Percentiles rank a stretch among this genome's conserved stretches.
These are phyloP conservation scores for Cardiospermum halicacabum DNA, from an alignment of 345 rosid genomes.

Conservation along the genomic window DNA sequence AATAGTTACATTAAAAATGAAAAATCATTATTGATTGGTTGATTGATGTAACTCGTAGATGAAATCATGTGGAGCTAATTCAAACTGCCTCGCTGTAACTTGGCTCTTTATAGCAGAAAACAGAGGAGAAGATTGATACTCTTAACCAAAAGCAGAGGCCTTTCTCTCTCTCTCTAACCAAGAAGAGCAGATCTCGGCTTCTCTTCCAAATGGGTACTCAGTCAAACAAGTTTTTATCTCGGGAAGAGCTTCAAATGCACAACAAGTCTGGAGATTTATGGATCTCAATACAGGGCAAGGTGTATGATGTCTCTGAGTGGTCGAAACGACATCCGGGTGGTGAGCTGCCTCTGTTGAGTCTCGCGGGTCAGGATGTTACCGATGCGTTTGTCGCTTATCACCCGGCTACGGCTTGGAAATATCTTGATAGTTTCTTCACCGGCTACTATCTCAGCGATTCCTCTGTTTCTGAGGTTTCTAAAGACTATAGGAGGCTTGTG, in stretches of 20 bases:
- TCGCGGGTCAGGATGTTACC: slow-evolving; percentile 51
- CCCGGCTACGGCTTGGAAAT: slow-evolving; percentile 41
- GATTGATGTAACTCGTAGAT: no score
- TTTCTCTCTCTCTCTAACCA: not conserved
- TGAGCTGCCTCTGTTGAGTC: slow-evolving; percentile 30
- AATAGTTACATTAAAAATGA: no score
- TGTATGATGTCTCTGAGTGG: slow-evolving; percentile 51
- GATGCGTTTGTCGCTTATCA: slow-evolving; percentile 54
- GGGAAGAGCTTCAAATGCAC: slow-evolving; percentile 35
- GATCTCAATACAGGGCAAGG: slow-evolving; percentile 52
- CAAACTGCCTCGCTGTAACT: no score
- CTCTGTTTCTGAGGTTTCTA: slow-evolving; percentile 39
- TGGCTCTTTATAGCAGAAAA: no score
- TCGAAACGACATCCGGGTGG: slow-evolving; percentile 45
- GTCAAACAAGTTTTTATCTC: slow-evolving; percentile 29
- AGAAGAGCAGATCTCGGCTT: slow-evolving; percentile 13
- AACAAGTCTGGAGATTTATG: slow-evolving; percentile 41
- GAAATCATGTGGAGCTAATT: no score
- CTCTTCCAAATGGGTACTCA: slow-evolving; percentile 29
- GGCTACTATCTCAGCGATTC: slow-evolving; percentile 41
- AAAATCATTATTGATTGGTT: no score
- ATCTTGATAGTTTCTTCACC: slow-evolving; percentile 45
- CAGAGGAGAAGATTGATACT: not conserved
- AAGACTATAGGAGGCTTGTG: slow-evolving; percentile 39
- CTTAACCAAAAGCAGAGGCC: not conserved